These are phyloP conservation scores for Leersia perrieri DNA, from an alignment of 176 grass and related monocot species.

Conservation along the genomic window DNA sequence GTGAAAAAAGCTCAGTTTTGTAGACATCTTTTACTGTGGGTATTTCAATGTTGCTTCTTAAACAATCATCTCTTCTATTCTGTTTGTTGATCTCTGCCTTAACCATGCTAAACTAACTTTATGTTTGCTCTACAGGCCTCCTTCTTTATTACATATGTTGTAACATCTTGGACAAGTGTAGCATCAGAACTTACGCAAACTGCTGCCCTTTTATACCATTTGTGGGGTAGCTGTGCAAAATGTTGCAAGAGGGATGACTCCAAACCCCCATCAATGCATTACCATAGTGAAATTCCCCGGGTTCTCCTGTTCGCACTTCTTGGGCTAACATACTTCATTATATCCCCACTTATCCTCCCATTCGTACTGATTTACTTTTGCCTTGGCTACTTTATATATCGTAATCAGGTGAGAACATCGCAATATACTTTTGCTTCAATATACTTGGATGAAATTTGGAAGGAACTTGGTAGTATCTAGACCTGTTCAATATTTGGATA, in stretches of 20 bases:
- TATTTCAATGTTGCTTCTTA: not conserved
- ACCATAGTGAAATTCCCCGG: slow-evolving; percentile 91
- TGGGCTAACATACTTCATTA: slow-evolving; percentile 80
- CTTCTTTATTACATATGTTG: slow-evolving; percentile 96
- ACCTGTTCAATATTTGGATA: not conserved
- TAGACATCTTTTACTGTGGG: not conserved
- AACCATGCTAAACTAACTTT: slow-evolving; percentile 28
- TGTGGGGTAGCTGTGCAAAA: slow-evolving; percentile 47
- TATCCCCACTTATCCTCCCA: slow-evolving; percentile 83
- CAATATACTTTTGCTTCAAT: not conserved
- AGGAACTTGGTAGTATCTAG: not conserved
- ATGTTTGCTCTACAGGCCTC: slow-evolving; percentile 54
- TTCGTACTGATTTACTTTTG: slow-evolving; percentile 91
- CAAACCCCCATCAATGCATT: slow-evolving; percentile 66
- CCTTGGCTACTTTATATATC: slow-evolving; percentile 89
- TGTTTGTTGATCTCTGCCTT: slow-evolving; percentile 9
- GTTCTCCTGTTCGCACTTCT: slow-evolving; percentile 90
- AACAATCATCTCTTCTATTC: not conserved
- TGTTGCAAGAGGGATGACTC: slow-evolving; percentile 59
- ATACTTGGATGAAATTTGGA: not conserved
- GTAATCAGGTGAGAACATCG: slow-evolving; percentile 73
- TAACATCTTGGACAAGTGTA: slow-evolving; percentile 91
- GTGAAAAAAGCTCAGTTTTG: not conserved
- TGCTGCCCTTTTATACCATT: slow-evolving; percentile 45
- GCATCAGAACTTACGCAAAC: slow-evolving; percentile 78